Base-by-base conservation (phyloP, 257 asterid species). In the Anisodus tanguticus region DNA sequence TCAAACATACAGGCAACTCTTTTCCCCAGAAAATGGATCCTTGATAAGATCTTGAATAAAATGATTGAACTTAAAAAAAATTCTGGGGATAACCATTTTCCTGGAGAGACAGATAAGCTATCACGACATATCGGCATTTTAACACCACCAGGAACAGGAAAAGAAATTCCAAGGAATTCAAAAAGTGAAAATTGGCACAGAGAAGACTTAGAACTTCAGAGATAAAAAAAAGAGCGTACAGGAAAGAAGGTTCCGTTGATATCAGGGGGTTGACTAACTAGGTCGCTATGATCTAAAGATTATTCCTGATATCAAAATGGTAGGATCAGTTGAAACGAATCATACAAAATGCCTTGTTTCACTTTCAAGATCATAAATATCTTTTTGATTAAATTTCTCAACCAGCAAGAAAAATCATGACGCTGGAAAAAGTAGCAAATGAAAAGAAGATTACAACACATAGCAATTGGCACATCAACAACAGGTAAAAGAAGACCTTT, bases 381-480 rank as follows among this genome's bases (percentile, higher is more conserved):
- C 45, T 12, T 76, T 49, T 63, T 51, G 81, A 49, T 76, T 51
- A 76, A 76, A 2, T 35, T 51, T 74, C 81, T 26, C 47, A 51
- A 63, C 26, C 19, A 26, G 41, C 26, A 22, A 7, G 22, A 49
- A 51, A 76, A 51, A 51, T 26, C 81, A 76, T 26, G 63, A 76
- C 47, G 8, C 60, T 19, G 35, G 5, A 47, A 49, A 74, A 19
- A 72, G 11, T 6, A 72, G 80, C 19, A 12, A 76, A 51, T 76
- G 63, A 13, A 76, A 76, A 53, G 63, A 76, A 72, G 41, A 72
- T 5, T 47, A 22, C 60, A 74, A 13, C 4, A 22, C 55, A 51
- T 51, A 76, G 81, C 63, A 51, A 71, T 7, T 76, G 13, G 22
- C 81, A 51, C 47, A 76, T 76, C 26, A 76, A 51, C 62, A 76